A percentile compares a stretch with the other conserved stretches of the same genome.
Conservation (phyloP, 2,329 filamentous ascomycete species). For the Aspergillus sp. region DNA sequence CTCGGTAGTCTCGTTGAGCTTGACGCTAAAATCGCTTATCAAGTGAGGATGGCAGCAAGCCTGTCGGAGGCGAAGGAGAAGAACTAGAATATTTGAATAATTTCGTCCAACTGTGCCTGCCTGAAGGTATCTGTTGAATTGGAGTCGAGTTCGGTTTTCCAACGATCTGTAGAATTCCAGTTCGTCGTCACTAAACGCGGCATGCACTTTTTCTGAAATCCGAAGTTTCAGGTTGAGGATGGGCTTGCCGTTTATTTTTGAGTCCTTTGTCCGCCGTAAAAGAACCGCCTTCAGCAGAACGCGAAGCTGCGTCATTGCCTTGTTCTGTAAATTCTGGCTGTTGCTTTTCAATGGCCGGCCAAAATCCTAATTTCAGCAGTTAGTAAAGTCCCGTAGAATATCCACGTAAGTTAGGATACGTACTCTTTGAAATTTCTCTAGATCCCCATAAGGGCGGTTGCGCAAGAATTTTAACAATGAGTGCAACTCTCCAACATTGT, state of each 20-base stretch:
- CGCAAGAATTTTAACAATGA: conserved; percentile 74
- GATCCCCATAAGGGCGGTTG: conserved; percentile 71
- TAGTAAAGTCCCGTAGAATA: neutral
- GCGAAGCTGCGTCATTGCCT: conserved; percentile 70
- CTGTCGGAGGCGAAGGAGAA: conserved; percentile 77
- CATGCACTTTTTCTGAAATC: conserved; percentile 60
- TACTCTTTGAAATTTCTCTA: conserved; percentile 60
- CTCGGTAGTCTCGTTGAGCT: conserved; percentile 46
- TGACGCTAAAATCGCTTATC: conserved; percentile 64
- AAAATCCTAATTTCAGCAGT: conserved; percentile 43
- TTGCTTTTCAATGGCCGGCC: conserved; percentile 51
- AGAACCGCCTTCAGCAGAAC: conserved; percentile 76
- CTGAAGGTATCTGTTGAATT: conserved; percentile 75
- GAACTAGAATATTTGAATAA: conserved; percentile 77
- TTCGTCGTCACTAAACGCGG: conserved; percentile 68
- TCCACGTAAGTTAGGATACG: conserved; percentile 21
- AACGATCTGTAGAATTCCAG: conserved; percentile 63
- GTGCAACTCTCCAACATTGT: conserved; percentile 73
- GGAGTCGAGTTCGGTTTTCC: conserved; percentile 64
- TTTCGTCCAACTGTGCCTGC: conserved; percentile 67
- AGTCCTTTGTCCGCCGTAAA: conserved; percentile 78
- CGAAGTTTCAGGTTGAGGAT: conserved; percentile 70
- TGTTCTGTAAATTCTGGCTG: conserved; percentile 31
- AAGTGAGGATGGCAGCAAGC: conserved; percentile 76
- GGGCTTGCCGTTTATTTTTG: conserved; percentile 74